Evolutionary conservation across 2,329 filamentous ascomycete genomes (phyloP).

Genomic region (Fusarium sterilihyphosum): DNA sequence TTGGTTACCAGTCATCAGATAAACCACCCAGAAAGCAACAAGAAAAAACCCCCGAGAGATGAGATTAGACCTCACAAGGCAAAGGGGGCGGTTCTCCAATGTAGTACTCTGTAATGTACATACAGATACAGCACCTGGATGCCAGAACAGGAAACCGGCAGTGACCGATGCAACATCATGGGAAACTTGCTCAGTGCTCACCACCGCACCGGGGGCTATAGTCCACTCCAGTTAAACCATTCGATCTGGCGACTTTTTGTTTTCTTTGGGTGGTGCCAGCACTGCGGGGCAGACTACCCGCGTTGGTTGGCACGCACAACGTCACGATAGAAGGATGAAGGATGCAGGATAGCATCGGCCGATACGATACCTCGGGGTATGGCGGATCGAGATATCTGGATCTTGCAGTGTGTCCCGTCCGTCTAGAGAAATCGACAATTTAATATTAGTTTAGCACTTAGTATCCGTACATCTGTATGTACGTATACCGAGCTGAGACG

Average conservation of each 20-base stretch:
- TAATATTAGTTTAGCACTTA: background rate
- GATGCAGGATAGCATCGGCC: constrained; percentile 17
- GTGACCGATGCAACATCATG: constrained; percentile 24
- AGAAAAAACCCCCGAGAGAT: constrained; percentile 1
- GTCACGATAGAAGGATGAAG: background rate
- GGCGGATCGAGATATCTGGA: constrained; percentile 33
- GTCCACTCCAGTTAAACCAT: constrained; percentile 34
- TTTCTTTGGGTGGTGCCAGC: constrained; percentile 37
- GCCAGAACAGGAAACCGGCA: constrained; percentile 30
- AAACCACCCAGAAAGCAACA: constrained; percentile 12
- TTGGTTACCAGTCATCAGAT: constrained; percentile 1
- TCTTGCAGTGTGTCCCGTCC: constrained; percentile 25
- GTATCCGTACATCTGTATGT: background rate
- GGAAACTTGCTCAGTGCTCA: background rate
- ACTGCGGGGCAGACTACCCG: constrained; percentile 4
- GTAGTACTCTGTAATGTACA: too few species aligned
- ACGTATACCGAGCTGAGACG: constrained; percentile 2
- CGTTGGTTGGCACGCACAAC: background rate
- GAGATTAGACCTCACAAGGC: background rate
- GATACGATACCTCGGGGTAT: constrained; percentile 20
- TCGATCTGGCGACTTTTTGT: constrained; percentile 23
- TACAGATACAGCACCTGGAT: background rate
- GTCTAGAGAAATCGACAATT: constrained; percentile 13
- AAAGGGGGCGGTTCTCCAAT: constrained; percentile 10
- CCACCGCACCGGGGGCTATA: background rate